Evolutionary conservation across 2,329 filamentous ascomycete species (phyloP).

Genomic region (Fusarium coffeatum): DNA sequence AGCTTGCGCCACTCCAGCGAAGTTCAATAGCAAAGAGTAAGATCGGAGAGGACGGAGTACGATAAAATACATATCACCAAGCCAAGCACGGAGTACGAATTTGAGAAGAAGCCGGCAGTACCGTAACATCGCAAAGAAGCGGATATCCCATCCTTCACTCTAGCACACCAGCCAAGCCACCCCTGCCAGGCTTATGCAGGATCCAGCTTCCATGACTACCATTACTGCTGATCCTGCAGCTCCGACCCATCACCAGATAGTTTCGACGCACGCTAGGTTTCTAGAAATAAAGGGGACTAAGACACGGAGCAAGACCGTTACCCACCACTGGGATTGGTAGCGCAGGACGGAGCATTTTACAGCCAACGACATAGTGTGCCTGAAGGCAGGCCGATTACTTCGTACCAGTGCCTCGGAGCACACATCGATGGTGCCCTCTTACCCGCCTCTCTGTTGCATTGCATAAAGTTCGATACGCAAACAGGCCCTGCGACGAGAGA

Average conservation of each 20-base stretch:
- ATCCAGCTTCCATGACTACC: conserved; percentile 13
- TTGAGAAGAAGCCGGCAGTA: conserved; percentile 10
- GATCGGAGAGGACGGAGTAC: conserved; percentile 5
- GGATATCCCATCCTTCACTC: conserved; percentile 8
- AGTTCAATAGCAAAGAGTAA: not conserved
- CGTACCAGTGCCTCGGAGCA: conserved; percentile 28
- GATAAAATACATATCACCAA: conserved; percentile 10
- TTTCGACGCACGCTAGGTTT: conserved; percentile 32
- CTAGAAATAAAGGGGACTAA: conserved; percentile 40
- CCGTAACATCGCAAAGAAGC: conserved; percentile 10
- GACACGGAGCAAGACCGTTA: conserved; percentile 33
- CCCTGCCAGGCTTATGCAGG: conserved; percentile 19
- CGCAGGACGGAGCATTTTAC: conserved; percentile 20
- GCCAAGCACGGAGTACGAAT: conserved; percentile 2
- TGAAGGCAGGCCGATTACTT: conserved; percentile 13
- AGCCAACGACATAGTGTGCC: conserved; percentile 39
- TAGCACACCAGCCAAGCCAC: not conserved
- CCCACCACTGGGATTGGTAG: conserved; percentile 26
- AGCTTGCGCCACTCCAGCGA: conserved; percentile 17
- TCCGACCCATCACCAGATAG: conserved; percentile 23
- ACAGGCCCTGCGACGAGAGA: conserved; percentile 24
- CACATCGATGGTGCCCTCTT: not conserved
- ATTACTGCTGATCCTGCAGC: conserved; percentile 21
- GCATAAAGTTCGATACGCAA: conserved; percentile 28
- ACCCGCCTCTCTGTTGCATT: conserved; percentile 28